Percentiles rank a stretch among this genome's conserved stretches.
Conservation (phyloP, 2,329 filamentous ascomycete genomes). For the Monosporascus ibericus region DNA sequence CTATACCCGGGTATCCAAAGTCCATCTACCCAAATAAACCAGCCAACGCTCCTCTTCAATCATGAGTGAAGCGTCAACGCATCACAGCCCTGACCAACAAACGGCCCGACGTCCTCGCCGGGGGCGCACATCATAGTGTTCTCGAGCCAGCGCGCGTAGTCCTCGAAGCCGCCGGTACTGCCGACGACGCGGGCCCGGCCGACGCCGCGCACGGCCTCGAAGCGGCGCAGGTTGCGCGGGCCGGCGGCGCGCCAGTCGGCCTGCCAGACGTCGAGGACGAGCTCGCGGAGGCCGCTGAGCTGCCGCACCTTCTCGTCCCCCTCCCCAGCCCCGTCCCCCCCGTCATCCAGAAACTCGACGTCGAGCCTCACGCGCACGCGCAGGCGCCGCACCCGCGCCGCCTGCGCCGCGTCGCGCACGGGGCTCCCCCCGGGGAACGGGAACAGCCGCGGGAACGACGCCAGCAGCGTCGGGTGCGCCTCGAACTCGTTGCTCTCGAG, state of each 20-base stretch:
- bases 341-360: slow-evolving; percentile 27
- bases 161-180: slow-evolving; percentile 34
- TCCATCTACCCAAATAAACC: no score
- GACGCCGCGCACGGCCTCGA: slow-evolving; percentile 38
- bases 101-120: slow-evolving; percentile 8
- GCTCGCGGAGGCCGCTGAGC: slow-evolving; percentile 32
- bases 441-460: slow-evolving; percentile 34
- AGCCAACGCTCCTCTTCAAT: background rate
- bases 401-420: slow-evolving; percentile 17
- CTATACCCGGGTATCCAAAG: no score
- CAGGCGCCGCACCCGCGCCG: slow-evolving; percentile 31
- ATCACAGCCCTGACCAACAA: slow-evolving; percentile 6
- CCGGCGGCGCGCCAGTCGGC: slow-evolving; percentile 31
- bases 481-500: slow-evolving; percentile 39
- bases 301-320: slow-evolving; percentile 9
- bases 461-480: slow-evolving; percentile 34
- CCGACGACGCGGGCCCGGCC: slow-evolving; percentile 29
- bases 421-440: slow-evolving; percentile 16
- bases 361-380: slow-evolving; percentile 36
- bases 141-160: slow-evolving; percentile 36
- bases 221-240: slow-evolving; percentile 29
- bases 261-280: slow-evolving; percentile 35
- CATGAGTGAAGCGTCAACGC: background rate
- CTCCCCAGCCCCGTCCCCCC: slow-evolving; percentile 19
- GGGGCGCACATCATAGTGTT: slow-evolving; percentile 26